Evolutionary conservation across 1,284 basidiomycete genomes (phyloP).

Genomic region (Pseudozyma sp.): DNA sequence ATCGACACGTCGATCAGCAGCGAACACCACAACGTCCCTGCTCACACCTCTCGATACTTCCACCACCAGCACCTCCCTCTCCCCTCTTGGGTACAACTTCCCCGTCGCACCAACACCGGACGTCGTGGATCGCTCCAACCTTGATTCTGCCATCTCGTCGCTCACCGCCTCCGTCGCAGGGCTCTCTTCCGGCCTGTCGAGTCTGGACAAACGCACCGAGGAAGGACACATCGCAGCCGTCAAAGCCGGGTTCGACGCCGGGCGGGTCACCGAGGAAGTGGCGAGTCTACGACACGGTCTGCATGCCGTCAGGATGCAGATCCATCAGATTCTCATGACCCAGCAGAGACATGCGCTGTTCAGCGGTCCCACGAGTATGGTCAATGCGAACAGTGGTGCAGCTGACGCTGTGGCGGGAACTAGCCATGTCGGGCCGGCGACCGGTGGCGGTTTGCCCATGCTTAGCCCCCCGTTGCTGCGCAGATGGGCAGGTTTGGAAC

Average conservation of each 20-base stretch:
- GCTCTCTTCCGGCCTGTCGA: constrained; percentile 19
- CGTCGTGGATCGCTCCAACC: constrained; percentile 22
- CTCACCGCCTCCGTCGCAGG: constrained; percentile 25
- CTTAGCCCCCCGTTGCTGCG: constrained; percentile 39
- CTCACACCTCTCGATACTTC: constrained; percentile 11
- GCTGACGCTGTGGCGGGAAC: not conserved
- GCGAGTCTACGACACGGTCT: constrained; percentile 47
- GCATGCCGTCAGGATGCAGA: constrained; percentile 54
- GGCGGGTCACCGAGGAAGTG: constrained; percentile 52
- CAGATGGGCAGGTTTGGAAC: constrained; percentile 43
- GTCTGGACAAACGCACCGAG: constrained; percentile 43
- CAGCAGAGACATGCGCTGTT: constrained; percentile 49
- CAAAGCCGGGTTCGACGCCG: constrained; percentile 47
- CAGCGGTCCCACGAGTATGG: not conserved
- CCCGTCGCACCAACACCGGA: not conserved
- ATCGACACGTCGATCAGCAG: constrained; percentile 9
- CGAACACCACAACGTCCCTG: not conserved
- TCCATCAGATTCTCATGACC: constrained; percentile 49
- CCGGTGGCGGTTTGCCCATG: constrained; percentile 10
- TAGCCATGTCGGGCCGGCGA: not conserved
- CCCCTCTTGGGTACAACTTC: constrained; percentile 10
- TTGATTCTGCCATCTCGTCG: constrained; percentile 29
- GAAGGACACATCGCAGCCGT: constrained; percentile 47
- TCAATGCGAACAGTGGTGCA: not conserved
- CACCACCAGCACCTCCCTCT: not conserved